Base-by-base conservation (phyloP, 1,284 basidiomycete genomes). In the Calocybe gambosa region DNA sequence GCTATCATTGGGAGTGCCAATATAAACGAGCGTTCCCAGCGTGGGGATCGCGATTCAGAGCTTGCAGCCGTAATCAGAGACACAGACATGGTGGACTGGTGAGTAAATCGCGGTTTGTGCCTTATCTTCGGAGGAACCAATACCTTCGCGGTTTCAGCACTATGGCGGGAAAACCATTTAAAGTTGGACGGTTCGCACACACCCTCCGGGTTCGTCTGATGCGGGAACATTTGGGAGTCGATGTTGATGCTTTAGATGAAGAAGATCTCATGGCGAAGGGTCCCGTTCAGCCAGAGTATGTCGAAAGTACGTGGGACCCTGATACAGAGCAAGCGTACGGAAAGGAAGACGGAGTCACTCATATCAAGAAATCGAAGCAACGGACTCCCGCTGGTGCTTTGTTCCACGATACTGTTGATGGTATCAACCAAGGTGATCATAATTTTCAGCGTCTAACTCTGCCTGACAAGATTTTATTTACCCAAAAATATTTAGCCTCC, bases 1-100 rank as follows among this genome's bases (percentile, higher is more conserved):
- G 94, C 85, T n/a, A 92, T 99, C 54, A 97, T 97, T 56, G 95
- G 95, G n/a, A 96, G 93, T 48, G 95, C 95, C 15, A 99, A 99
- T 63, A 95, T 99, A 73, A 99, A 99, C 62, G 95, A 99, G 65
- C 82, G 95, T 26, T 95, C 91, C 25, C 91, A 93, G 63, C 78
- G 92, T 18, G 95, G 95, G 31, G 95, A 99, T 64, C 85, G 96
- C 36, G 95, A 99, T 65, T 97, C 94, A 4, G 95, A 99, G 63
- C 68, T 99, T 16, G 90, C 93, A 3, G 85, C 89, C 34, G 82
- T 99, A 39, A 87, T 99, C 44, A 78, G 93, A 48, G 95, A 99
- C 61, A 97, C 94, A 4, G 96, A 99, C 62, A 88, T 98, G 89
- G 87, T 99, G 47, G 82, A 93, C 51, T 77, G 89, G 89, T 87